phyloP scores from a whole-genome alignment of 2,329 filamentous ascomycete species.

The Aspergillus sp. region DNA sequence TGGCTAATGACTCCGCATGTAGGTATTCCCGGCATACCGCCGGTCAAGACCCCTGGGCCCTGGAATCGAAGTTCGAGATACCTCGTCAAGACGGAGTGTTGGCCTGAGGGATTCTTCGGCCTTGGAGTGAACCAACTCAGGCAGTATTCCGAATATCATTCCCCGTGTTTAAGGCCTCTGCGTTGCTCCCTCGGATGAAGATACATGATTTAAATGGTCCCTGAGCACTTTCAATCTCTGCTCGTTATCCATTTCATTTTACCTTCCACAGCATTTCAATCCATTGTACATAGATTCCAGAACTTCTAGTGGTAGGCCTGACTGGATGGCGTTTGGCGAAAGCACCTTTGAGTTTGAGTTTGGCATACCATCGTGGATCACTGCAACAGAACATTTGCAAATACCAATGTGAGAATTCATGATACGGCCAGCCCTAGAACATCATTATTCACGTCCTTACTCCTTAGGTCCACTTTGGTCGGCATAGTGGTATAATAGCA shows the following conservation, averaged over 20 bases:
- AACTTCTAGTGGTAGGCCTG: conserved; percentile 13
- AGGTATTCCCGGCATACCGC: conserved; percentile 56
- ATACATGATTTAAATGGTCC: not conserved
- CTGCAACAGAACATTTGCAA: not conserved
- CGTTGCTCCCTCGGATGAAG: not conserved
- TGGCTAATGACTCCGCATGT: not conserved
- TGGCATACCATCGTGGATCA: conserved; percentile 2
- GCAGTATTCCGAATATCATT: too few species aligned
- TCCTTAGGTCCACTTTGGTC: too few species aligned
- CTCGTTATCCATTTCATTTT: not conserved
- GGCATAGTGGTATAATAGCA: too few species aligned
- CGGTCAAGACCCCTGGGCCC: conserved; percentile 63
- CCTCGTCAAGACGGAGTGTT: conserved; percentile 46
- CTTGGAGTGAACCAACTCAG: conserved; percentile 47
- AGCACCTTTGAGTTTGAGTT: conserved; percentile 1
- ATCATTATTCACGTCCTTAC: too few species aligned
- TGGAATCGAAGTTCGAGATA: conserved; percentile 70
- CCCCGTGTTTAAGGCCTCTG: not conserved
- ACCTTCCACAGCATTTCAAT: conserved; percentile 5
- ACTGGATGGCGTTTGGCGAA: conserved; percentile 26
- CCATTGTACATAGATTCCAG: conserved; percentile 28
- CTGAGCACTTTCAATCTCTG: conserved; percentile 1
- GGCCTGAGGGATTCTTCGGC: conserved; percentile 59
- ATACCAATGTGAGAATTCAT: not conserved
- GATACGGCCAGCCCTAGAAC: not conserved